Conservation (phyloP, 208 protist genomes). For the Endotrypanum monterogeii region DNA sequence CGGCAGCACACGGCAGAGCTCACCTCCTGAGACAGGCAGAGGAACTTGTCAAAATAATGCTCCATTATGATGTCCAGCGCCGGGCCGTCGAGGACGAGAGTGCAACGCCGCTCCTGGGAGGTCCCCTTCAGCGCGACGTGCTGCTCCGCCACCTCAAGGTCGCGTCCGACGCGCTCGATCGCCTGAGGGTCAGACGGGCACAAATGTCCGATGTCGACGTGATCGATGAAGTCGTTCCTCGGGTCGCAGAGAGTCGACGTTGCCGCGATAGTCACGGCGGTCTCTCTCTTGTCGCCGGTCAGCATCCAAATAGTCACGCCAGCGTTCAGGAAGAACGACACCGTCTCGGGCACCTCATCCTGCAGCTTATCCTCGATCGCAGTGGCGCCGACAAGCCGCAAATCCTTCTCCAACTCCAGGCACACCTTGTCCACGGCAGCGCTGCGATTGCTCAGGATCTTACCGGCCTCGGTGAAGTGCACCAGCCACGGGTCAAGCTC, state of each 20-base stretch:
- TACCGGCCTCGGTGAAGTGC: conserved; percentile 59
- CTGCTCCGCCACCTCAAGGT: conserved; percentile 66
- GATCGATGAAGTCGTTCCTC: conserved; percentile 76
- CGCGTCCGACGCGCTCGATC: conserved; percentile 55
- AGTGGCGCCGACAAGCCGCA: conserved; percentile 92
- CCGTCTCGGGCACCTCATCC: conserved; percentile 93
- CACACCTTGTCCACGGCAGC: conserved; percentile 77
- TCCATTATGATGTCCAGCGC: conserved; percentile 75
- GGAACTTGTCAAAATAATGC: conserved; percentile 71
- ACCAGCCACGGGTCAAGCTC: conserved; percentile 73
- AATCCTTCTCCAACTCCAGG: conserved; percentile 88
- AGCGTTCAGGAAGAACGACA: conserved; percentile 90
- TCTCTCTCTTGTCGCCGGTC: conserved; percentile 98
- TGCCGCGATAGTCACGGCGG: conserved; percentile 88
- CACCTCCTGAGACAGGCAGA: conserved; percentile 72
- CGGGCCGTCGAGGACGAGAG: conserved; percentile 84
- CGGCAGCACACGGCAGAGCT: conserved; percentile 91
- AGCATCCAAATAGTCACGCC: conserved; percentile 97
- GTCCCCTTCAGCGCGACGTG: conserved; percentile 54
- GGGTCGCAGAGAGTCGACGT: conserved; percentile 85
- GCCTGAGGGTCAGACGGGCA: conserved; percentile 45
- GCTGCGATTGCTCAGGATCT: conserved; percentile 59
- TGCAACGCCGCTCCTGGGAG: conserved; percentile 49
- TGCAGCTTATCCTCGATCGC: conserved; percentile 98
- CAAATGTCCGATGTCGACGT: conserved; percentile 77